Evolutionary conservation across 108 stramenopile genomes (phyloP).

Genomic region (Stephanodiscus triporus): DNA sequence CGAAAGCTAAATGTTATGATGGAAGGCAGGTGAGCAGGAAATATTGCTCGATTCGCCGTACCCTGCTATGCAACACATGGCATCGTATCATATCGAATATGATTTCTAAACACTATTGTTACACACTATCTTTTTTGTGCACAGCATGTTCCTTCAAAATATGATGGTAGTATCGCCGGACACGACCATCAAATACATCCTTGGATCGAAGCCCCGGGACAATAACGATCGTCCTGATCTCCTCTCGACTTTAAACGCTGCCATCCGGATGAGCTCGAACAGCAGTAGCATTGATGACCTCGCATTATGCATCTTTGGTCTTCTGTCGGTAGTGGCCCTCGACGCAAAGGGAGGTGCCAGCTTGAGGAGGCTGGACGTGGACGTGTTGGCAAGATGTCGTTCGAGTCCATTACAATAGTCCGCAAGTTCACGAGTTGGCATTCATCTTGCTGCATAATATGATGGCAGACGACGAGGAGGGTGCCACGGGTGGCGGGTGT

Average conservation of each 20-base stretch:
- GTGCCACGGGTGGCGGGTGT: too few relatives aligned
- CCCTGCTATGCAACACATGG: too few relatives aligned
- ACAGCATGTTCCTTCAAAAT: slow-evolving; percentile 33
- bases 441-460: slow-evolving; percentile 13
- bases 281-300: neutral
- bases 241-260: slow-evolving; percentile 15
- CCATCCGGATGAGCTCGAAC: slow-evolving; percentile 1
- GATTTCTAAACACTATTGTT: neutral
- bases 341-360: slow-evolving; percentile 8
- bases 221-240: slow-evolving; percentile 9
- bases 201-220: slow-evolving; percentile 10
- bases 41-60: neutral
- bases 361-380: slow-evolving; percentile 6
- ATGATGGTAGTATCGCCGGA: slow-evolving; percentile 28
- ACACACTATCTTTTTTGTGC: neutral
- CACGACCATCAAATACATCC: slow-evolving; percentile 9
- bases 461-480: neutral
- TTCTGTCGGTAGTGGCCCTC: slow-evolving; percentile 23
- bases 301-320: slow-evolving; percentile 15
- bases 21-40: slow-evolving; percentile 23
- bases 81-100: too few relatives aligned
- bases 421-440: slow-evolving; percentile 10
- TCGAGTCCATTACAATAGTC: slow-evolving; percentile 6
- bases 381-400: slow-evolving; percentile 18
- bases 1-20: slow-evolving; percentile 13